Base-by-base conservation (phyloP, 768 basidiomycete genomes). In the Trametes coccinea region DNA sequence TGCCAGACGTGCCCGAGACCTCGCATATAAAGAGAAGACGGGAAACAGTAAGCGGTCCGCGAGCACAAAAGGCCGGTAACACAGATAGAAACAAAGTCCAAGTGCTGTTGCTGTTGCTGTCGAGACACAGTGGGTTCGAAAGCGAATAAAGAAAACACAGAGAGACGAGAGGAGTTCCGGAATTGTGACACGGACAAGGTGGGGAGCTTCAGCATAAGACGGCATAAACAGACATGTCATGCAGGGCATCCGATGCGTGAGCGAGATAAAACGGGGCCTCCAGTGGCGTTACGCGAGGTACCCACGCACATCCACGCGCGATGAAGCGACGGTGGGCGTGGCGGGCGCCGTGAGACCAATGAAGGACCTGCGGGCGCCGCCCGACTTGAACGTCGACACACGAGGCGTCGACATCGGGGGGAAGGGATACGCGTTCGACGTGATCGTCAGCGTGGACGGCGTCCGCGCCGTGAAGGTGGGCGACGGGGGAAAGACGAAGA, bases 401-500 rank as follows among this genome's bases (percentile, higher is more conserved):
- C 88, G 84, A 3, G 90, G 90, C 17, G 89, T 89, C 41, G 80
- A 76, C 62, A 84, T 72, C 45, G 78, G 79, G 17, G 85, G 87
- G 72, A 88, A 87, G 4, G 85, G 76, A 78, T 61, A 83, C 61
- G 84, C 64, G 66, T 79, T 88, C 62, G 90, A 89, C 47, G 84
- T 90, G 56, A 93, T 77, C 40, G 88, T 92, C 85, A 93, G 87
- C 39, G 91, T 89, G 49, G 90, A 89, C 30, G 92, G 90, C 53
- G 88, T 91, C 41, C 75, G 82, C 47, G 84, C 62, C 68, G 79
- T 80, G 50, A 70, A 67, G 31, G 72, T 80, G 74, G 84, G 90
- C 4, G 91, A 93, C 34, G 92, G 90, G 1, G 92, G 92, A 70
- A 93, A 93, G 40, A 93, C 87, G 67, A 93, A 93, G 48, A 93